Base-by-base conservation (phyloP, 495 filamentous ascomycete species). In the Penicillium coffeae region DNA sequence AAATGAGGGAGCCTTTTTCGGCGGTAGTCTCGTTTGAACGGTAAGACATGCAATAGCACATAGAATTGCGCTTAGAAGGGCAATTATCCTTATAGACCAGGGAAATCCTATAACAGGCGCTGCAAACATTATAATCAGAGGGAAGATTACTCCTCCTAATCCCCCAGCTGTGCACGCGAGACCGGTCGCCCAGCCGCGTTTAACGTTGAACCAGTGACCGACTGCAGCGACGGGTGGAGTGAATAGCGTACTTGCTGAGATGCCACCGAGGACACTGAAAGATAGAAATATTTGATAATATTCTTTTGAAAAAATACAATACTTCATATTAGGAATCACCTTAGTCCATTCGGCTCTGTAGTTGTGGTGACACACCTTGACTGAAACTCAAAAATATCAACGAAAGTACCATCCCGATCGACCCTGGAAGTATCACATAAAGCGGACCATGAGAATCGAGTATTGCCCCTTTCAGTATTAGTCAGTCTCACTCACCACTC, bases 71-170 rank as follows among this genome's bases (percentile, higher is more conserved):
- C 75, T 78, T 21, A 90, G 66, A 33, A 90, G 78, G 0, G 79
- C 87, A 12, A 89, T 63, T 50, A 85, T 80, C 8, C 87, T 78
- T 10, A 86, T 81, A 5, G 87, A 74, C 86, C 87, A 90, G 27
- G 72, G 76, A 63, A 84, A 92, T n/a, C 87, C 88, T 25, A 92
- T 60, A 7, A 63, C 58, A 3, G 73, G 75, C 27, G 86, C 77
- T 1, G 84, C 73, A 30, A 59, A 64, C 43, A 86, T 77, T 4
- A 91, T 75, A 63, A 88, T 80, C 10, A 88, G 52, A 0, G 89
- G 86, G 59, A 90, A 89, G 47, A 88, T 66, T 22, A 89, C 76
- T 25, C 86, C 88, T 20, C 85, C 87, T 1, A 88, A 33, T 0
- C 82, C 81, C 16, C 86, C 86, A 1, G 81, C 83, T 0, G 86